phyloP scores from a whole-genome alignment of 129 eudicot genomes.

The Flaveria bidentis region DNA sequence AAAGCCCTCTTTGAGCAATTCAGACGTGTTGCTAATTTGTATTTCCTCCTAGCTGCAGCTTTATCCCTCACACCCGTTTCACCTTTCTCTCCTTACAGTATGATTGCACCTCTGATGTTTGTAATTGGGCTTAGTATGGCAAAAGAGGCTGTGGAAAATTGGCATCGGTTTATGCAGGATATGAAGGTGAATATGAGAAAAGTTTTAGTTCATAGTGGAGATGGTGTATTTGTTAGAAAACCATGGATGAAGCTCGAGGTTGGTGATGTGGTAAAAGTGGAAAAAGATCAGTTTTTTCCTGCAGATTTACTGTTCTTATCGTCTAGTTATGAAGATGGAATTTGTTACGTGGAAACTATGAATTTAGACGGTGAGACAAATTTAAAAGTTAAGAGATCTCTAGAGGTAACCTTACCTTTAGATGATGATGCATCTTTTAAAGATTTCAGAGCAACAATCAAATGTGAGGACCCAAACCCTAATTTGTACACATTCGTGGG shows the following conservation, averaged over 20 bases:
- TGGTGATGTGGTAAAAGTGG: constrained; percentile 53
- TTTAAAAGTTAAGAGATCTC: constrained; percentile 47
- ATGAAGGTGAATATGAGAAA: constrained; percentile 49
- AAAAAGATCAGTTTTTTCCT: constrained; percentile 51
- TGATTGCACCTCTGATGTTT: constrained; percentile 49
- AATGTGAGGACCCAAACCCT: constrained; percentile 56
- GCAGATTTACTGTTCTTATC: constrained; percentile 51
- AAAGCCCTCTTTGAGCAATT: constrained; percentile 55
- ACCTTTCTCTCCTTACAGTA: constrained; percentile 45
- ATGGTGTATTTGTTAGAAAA: constrained; percentile 37
- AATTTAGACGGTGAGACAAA: constrained; percentile 55
- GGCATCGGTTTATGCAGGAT: constrained; percentile 54
- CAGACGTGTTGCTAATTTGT: constrained; percentile 50
- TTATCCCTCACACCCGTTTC: constrained; percentile 42
- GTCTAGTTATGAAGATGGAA: constrained; percentile 55
- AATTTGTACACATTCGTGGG: constrained; percentile 49
- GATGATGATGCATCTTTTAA: constrained; percentile 39
- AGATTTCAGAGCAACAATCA: constrained; percentile 45
- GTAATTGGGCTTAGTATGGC: constrained; percentile 53
- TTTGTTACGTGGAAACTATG: constrained; percentile 64
- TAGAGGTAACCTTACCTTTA: constrained; percentile 45
- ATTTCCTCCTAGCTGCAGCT: constrained; percentile 47
- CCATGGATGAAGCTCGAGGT: constrained; percentile 51
- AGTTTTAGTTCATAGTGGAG: constrained; percentile 43
- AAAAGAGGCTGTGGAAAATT: constrained; percentile 48